These are phyloP conservation scores for Rhizophagus sp. DNA, from an alignment of 192 early-diverging fungal species.

Conservation along the genomic window DNA sequence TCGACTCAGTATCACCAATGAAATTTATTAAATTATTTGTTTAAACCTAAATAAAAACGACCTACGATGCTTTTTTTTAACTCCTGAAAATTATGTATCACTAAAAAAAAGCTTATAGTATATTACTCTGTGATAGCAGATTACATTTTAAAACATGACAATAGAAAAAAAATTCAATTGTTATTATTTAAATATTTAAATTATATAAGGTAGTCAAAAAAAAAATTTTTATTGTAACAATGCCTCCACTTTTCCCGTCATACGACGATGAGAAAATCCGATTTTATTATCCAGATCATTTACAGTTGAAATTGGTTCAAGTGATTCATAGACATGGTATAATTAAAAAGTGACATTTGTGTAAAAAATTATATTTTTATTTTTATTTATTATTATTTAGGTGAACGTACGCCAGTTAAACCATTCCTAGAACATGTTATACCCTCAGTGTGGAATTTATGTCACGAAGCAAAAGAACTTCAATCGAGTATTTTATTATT, in stretches of 20 bases:
- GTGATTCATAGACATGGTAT: constrained; percentile 50
- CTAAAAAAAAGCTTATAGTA: no score
- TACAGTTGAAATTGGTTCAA: constrained; percentile 35
- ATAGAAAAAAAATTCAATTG: neutral
- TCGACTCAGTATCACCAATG: no score
- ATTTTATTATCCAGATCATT: neutral
- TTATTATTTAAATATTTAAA: neutral
- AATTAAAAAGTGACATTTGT: neutral
- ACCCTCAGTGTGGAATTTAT: constrained; percentile 42
- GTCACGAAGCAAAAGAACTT: constrained; percentile 36
- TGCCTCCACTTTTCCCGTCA: neutral
- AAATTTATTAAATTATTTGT: no score
- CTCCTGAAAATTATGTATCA: no score
- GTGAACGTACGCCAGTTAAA: constrained; percentile 47
- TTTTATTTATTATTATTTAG: constrained; percentile 20
- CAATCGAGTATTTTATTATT: constrained; percentile 33
- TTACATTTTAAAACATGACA: neutral
- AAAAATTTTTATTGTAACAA: neutral
- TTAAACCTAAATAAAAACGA: no score
- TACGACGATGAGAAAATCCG: neutral
- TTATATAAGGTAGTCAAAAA: neutral
- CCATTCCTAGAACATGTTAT: constrained; percentile 32
- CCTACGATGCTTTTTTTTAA: no score
- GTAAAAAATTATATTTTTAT: neutral
- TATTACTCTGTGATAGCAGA: no score